Evolutionary conservation across 805 yeast genomes (phyloP).

Genomic region (Kazachstania africana): DNA sequence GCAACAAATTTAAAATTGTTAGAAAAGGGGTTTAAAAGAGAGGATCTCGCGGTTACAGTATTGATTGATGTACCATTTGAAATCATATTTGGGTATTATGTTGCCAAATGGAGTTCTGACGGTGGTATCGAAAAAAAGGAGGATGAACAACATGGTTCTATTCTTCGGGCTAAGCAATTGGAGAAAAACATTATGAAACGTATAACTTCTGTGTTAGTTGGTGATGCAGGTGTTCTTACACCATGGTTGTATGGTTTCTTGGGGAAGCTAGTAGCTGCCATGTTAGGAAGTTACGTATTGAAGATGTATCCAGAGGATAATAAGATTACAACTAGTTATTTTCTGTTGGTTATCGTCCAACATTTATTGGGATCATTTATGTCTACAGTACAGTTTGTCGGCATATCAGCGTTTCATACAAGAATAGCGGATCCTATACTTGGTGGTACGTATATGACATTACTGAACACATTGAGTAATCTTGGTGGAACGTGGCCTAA

Average conservation of each 20-base stretch:
- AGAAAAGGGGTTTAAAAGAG: conserved; percentile 86
- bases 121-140: conserved; percentile 1
- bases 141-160: conserved; percentile 3
- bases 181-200: conserved; percentile 12
- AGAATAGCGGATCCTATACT: conserved; percentile 88
- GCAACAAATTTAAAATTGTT: conserved; percentile 85
- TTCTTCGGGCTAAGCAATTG: conserved; percentile 1
- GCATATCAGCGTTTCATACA: conserved; percentile 90
- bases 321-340: conserved; percentile 39
- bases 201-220: conserved; percentile 13
- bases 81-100: conserved; percentile 87
- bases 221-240: conserved; percentile 44
- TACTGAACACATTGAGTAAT: conserved; percentile 81
- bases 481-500: conserved; percentile 98
- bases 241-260: conserved; percentile 88
- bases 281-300: conserved; percentile 63
- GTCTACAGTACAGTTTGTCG: conserved; percentile 91
- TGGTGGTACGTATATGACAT: conserved; percentile 98
- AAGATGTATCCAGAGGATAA: conserved; percentile 52
- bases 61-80: conserved; percentile 94
- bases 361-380: conserved; percentile 82
- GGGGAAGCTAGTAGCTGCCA: conserved; percentile 70
- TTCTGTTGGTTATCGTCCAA: conserved; percentile 63
- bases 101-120: conserved; percentile 89
- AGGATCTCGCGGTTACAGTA: conserved; percentile 86